Evolutionary conservation across 2,329 filamentous ascomycete genomes (phyloP), one percentile per base, ranked within the genome.

Genomic region (Calonectria pteridis): DNA sequence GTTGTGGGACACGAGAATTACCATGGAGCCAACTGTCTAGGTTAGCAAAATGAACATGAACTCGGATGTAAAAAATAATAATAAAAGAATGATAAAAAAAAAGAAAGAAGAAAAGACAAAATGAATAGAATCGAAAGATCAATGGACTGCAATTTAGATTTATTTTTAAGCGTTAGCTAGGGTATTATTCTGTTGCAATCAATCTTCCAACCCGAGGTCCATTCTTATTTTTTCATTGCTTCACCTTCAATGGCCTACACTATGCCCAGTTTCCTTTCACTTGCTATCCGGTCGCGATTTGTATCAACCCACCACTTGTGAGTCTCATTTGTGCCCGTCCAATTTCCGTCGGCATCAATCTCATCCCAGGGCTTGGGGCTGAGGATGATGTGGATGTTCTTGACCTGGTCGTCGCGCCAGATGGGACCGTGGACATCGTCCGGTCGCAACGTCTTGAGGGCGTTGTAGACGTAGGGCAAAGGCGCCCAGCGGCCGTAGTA

Each of bases 341-440:
- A 87, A 46, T 85, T 82, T 2, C 88, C 88, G 18, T 84, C 77
- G 2, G 78, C 84, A 53, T 87, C 84, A 35, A 88, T 75, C 82
- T 90, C 87, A 53, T 91, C 86, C 91, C 91, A 93, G 3, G 91
- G 91, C 83, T 93, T 93, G 0, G 91, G 90, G 46, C 85, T 87
- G 28, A 92, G 81, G 58, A 93, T 91, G 74, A 91, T 92, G 79
- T 93, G 91, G 7, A 93, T 82, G 77, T 91, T 91, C 85, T 91
- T 91, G 64, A 92, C 89, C 50, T 84, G 80, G 23, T 88, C 88
- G 77, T 93, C 91, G 14, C 85, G 82, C 91, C 91, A 93, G 71
- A 93, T 89, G 70, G 83, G 79, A 33, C 83, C 82, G 78, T 93
- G 91, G 35, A 91, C 89, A 16, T 84, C 86, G 20, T 84, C 78